Evolutionary conservation across 768 basidiomycete species (phyloP).

Genomic region (Auriscalpium vulgare): DNA sequence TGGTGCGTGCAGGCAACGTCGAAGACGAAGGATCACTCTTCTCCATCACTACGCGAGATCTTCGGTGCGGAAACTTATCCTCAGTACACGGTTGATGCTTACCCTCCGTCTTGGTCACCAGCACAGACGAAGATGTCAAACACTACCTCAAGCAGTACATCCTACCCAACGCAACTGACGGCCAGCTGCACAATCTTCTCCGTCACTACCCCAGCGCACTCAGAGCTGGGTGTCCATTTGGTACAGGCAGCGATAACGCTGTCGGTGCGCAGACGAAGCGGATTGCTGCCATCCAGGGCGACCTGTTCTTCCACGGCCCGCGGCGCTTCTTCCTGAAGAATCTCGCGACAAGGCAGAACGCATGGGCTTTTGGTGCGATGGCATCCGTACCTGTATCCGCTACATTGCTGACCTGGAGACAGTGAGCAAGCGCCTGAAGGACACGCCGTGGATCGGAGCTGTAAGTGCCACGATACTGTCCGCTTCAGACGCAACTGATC

Average conservation of each 20-base stretch:
- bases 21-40: conserved; percentile 21
- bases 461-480: conserved; percentile 6
- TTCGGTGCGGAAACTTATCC: conserved; percentile 15
- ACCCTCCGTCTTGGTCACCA: background rate
- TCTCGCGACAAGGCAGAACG: conserved; percentile 23
- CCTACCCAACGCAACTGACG: conserved; percentile 1
- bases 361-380: conserved; percentile 28
- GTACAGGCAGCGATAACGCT: conserved; percentile 13
- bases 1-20: conserved; percentile 19
- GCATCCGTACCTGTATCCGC: background rate
- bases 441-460: conserved; percentile 20
- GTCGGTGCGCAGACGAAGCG: conserved; percentile 32
- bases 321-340: conserved; percentile 28
- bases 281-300: conserved; percentile 30
- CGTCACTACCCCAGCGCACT: conserved; percentile 9
- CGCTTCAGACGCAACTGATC: background rate
- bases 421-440: conserved; percentile 29
- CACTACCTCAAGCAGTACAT: conserved; percentile 4
- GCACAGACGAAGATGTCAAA: conserved; percentile 7
- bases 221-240: conserved; percentile 21
- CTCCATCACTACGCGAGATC: conserved; percentile 14
- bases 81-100: background rate
- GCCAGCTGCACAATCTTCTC: conserved; percentile 5
- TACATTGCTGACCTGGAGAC: background rate
- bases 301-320: conserved; percentile 26